Base-by-base conservation (phyloP, 306 rosid species). In the Vicia villosa region DNA sequence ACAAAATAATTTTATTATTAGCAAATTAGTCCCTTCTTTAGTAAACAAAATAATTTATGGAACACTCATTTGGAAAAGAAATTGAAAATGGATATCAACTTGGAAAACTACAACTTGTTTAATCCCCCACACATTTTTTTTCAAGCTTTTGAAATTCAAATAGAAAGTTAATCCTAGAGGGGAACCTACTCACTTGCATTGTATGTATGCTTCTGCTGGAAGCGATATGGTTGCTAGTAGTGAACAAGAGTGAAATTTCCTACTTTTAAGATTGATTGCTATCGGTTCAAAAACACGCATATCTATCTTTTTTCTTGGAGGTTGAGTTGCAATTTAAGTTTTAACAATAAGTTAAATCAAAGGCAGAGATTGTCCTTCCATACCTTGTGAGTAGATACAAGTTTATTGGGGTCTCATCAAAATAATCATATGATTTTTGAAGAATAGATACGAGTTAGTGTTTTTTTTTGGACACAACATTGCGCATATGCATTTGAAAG, bases 401-500 rank as follows among this genome's bases (percentile, higher is more conserved):
- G 47, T 79, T 76, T 68, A 21, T 73, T 69, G 65, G 43, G 13
- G 46, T 61, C 71, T 22, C 14, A 14, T 30, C 51, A 50, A 34
- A 34, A 13, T 15, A 40, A 37, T n/a, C 28, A 49, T 50, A 70
- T 46, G 65, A 72, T 65, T 43, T 73, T 49, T 50, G 5, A 34
- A 67, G 45, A 34, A 51, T 73, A 38, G 30, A 60, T 47, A 38
- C 10, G 65, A 63, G 62, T 51, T 55, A 8, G 56, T 32, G 38
- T 10, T 69, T 69, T 64, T 13, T 19, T 45, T 14, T 19, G 38
- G 22, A 42, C 20, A 43, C 59, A 40, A 50, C 70, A 26, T 56
- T 50, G 19, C 24, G 26, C 20, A 8, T 61, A 5, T 50, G 70
- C 26, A 22, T 77, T 74, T 57, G 47, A 68, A 58, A 63, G 41